Conservation (phyloP, 1,139 yeast species). For the Pichia inconspicua region DNA sequence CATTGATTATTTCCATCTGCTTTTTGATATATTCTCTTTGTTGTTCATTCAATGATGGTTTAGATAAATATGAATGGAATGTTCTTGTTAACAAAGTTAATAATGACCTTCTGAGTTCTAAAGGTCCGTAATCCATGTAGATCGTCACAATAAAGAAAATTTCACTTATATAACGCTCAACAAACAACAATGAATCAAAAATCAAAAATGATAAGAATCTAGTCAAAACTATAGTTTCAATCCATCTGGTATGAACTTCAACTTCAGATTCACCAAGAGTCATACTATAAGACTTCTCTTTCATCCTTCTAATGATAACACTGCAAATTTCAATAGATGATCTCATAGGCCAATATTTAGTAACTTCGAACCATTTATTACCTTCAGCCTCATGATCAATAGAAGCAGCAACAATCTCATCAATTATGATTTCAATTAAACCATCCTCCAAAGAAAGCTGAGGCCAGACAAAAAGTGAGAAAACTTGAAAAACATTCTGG, state of each 20-base stretch:
- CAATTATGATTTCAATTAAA: conserved; percentile 51
- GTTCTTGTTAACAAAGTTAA: conserved; percentile 62
- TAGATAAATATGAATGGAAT: conserved; percentile 63
- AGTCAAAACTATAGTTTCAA: conserved; percentile 65
- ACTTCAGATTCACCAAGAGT: conserved; percentile 20
- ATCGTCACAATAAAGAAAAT: conserved; percentile 62
- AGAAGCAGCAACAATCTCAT: conserved; percentile 68
- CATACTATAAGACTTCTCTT: conserved; percentile 23
- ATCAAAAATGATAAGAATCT: conserved; percentile 60
- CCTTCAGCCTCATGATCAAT: conserved; percentile 71
- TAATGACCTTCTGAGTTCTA: conserved; percentile 58
- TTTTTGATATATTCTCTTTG: conserved; percentile 41
- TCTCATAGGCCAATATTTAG: conserved; percentile 51
- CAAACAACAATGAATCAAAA: conserved; percentile 61
- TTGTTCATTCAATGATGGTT: conserved; percentile 40
- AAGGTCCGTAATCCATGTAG: conserved; percentile 65
- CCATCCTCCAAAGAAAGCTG: conserved; percentile 55
- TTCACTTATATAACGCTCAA: conserved; percentile 67
- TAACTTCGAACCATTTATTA: conserved; percentile 55
- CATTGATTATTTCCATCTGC: conserved; percentile 54
- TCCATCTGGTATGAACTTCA: conserved; percentile 47
- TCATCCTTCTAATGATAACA: conserved; percentile 40
- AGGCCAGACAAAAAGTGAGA: conserved; percentile 66
- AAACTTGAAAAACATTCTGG: conserved; percentile 35
- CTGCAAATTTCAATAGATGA: conserved; percentile 75